phyloP scores from a whole-genome alignment of 2,329 filamentous ascomycete species.

The Helotiales sp. region DNA sequence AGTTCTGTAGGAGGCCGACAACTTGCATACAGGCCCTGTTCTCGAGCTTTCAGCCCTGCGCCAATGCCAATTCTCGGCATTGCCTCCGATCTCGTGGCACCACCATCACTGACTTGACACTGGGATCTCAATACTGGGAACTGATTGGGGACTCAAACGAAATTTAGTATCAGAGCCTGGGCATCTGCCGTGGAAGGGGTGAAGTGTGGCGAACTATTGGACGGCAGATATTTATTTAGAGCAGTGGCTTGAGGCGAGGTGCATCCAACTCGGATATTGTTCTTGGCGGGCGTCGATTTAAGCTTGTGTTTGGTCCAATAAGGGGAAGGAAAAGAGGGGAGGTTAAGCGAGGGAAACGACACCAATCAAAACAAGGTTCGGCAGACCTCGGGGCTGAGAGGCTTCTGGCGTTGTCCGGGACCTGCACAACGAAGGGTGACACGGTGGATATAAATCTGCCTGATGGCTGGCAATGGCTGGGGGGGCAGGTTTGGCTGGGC shows the following conservation, averaged over 20 bases:
- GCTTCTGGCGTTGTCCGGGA: not conserved
- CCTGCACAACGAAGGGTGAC: not conserved
- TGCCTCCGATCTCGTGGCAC: not conserved
- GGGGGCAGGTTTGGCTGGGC: not conserved
- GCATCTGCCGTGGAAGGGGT: slow-evolving; percentile 1
- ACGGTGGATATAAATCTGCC: slow-evolving; percentile 8
- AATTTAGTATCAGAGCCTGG: not conserved
- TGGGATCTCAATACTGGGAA: not conserved
- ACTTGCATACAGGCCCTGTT: slow-evolving; percentile 9
- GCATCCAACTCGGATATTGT: not conserved
- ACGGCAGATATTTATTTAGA: slow-evolving; percentile 17
- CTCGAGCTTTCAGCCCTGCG: not conserved
- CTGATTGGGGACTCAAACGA: slow-evolving; percentile 5
- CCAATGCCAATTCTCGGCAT: not conserved
- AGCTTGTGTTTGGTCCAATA: not conserved
- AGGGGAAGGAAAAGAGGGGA: not conserved
- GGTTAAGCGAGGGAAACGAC: not conserved
- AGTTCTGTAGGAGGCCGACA: slow-evolving; percentile 1
- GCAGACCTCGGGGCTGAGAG: not conserved
- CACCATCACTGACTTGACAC: not conserved
- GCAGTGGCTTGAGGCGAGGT: slow-evolving; percentile 21
- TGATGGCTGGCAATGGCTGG: not conserved
- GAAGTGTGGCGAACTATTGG: not conserved
- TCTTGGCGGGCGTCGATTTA: slow-evolving; percentile 4
- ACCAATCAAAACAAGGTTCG: not conserved